Conservation (phyloP, 2,329 filamentous ascomycete species). For the Trichothecium sympodiale region DNA sequence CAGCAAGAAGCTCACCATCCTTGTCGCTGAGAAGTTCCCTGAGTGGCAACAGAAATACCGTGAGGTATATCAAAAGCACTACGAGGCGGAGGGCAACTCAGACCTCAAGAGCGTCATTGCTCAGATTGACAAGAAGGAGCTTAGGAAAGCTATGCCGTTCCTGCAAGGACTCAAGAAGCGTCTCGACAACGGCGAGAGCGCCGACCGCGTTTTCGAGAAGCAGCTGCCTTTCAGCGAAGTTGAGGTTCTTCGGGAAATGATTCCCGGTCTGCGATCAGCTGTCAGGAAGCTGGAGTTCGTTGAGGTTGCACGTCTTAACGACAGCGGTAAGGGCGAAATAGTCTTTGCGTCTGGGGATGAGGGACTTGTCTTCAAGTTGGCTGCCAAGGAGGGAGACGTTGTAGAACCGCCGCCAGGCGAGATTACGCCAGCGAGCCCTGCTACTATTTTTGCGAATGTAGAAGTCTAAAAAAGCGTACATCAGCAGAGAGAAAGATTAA, state of each 20-base stretch:
- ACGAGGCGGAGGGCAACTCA: slow-evolving; percentile 47
- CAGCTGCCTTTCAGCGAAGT: slow-evolving; percentile 83
- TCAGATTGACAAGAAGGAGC: slow-evolving; percentile 74
- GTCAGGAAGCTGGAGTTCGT: slow-evolving; percentile 5
- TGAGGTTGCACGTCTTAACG: slow-evolving; percentile 5
- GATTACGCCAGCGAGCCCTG: too few species aligned
- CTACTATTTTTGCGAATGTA: too few species aligned
- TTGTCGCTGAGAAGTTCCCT: slow-evolving; percentile 68
- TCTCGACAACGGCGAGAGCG: slow-evolving; percentile 58
- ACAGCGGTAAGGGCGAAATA: slow-evolving; percentile 5
- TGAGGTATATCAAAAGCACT: slow-evolving; percentile 62
- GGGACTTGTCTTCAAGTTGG: slow-evolving; percentile 1
- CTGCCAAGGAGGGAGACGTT: slow-evolving; percentile 5
- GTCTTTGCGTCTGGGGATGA: slow-evolving; percentile 3
- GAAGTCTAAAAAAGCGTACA: too few species aligned
- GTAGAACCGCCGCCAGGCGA: slow-evolving; percentile 1
- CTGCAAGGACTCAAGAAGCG: slow-evolving; percentile 79
- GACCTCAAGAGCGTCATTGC: slow-evolving; percentile 76
- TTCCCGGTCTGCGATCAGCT: slow-evolving; percentile 45
- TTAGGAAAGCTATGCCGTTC: slow-evolving; percentile 98
- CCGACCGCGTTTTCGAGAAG: slow-evolving; percentile 63
- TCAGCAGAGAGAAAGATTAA: too few species aligned
- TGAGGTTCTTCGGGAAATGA: slow-evolving; percentile 64
- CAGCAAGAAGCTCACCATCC: slow-evolving; percentile 85
- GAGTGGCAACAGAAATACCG: slow-evolving; percentile 89